These are phyloP conservation scores for Botrytis fragariae DNA, from an alignment of 2,329 filamentous ascomycete species.

Conservation along the genomic window DNA sequence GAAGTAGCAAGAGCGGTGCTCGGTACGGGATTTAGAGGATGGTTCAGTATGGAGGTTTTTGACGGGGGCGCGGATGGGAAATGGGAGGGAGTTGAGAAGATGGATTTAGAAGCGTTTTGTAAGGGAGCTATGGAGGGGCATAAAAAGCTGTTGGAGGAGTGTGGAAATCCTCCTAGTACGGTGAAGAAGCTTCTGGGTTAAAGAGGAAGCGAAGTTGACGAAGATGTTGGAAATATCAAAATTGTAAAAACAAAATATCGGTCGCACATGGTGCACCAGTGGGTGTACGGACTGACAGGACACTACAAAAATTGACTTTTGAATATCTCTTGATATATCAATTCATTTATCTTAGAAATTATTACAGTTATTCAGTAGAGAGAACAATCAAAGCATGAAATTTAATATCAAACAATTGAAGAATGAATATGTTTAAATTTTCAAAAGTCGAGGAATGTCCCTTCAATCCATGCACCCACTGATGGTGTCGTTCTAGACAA, in stretches of 20 bases:
- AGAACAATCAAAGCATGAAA: no score
- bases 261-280: neutral
- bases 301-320: no score
- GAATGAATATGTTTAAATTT: no score
- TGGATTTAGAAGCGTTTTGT: conserved; percentile 47
- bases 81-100: conserved; percentile 47
- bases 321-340: no score
- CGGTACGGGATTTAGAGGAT: conserved; percentile 61
- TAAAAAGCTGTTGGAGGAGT: conserved; percentile 37
- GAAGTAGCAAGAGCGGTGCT: conserved; percentile 65
- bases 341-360: no score
- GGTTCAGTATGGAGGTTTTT: conserved; percentile 70
- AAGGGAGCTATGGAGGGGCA: conserved; percentile 46
- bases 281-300: no score
- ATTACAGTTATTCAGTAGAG: no score
- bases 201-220: neutral
- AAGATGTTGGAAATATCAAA: neutral
- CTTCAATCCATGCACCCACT: no score
- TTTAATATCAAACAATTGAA: no score
- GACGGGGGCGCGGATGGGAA: conserved; percentile 52
- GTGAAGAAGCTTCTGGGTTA: neutral
- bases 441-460: no score
- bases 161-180: neutral
- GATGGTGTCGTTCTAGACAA: neutral
- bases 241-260: neutral